These are phyloP conservation scores for Mycena kentingensis DNA, from an alignment of 768 basidiomycete genomes.

Conservation along the genomic window DNA sequence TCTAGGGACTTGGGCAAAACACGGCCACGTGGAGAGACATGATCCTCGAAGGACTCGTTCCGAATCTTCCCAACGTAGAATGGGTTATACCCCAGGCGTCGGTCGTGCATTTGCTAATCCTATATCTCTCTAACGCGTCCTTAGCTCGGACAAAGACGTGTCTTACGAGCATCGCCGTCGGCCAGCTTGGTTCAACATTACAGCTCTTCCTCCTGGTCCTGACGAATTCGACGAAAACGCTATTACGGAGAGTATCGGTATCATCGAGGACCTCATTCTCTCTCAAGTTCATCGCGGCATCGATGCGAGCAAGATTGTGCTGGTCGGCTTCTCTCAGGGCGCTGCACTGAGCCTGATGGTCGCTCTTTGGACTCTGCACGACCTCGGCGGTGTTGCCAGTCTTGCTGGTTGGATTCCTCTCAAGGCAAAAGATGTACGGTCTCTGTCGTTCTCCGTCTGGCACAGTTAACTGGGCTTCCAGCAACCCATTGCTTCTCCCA, in stretches of 20 bases:
- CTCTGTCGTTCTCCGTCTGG: background rate
- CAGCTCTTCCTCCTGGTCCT: constrained; percentile 36
- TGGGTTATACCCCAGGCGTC: constrained; percentile 50
- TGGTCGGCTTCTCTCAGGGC: constrained; percentile 48
- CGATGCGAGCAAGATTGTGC: constrained; percentile 38
- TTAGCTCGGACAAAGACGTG: constrained; percentile 33
- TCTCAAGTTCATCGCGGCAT: constrained; percentile 39
- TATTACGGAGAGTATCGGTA: constrained; percentile 36
- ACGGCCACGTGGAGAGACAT: constrained; percentile 39
- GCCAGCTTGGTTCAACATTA: constrained; percentile 47
- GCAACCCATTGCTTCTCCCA: constrained; percentile 37
- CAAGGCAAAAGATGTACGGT: constrained; percentile 34
- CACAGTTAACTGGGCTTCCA: background rate
- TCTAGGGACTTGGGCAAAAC: constrained; percentile 43
- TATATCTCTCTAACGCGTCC: background rate
- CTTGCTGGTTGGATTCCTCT: constrained; percentile 49
- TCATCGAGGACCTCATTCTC: constrained; percentile 41
- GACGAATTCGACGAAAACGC: constrained; percentile 39
- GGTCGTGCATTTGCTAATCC: constrained; percentile 4
- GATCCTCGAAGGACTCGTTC: constrained; percentile 35
- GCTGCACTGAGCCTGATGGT: constrained; percentile 42
- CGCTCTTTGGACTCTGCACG: constrained; percentile 41
- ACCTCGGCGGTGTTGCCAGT: constrained; percentile 45
- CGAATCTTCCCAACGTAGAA: constrained; percentile 39
- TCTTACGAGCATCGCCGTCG: constrained; percentile 31